These are phyloP conservation scores for Talaromyces sp. DNA, from an alignment of 2,329 filamentous ascomycete genomes.

Conservation along the genomic window DNA sequence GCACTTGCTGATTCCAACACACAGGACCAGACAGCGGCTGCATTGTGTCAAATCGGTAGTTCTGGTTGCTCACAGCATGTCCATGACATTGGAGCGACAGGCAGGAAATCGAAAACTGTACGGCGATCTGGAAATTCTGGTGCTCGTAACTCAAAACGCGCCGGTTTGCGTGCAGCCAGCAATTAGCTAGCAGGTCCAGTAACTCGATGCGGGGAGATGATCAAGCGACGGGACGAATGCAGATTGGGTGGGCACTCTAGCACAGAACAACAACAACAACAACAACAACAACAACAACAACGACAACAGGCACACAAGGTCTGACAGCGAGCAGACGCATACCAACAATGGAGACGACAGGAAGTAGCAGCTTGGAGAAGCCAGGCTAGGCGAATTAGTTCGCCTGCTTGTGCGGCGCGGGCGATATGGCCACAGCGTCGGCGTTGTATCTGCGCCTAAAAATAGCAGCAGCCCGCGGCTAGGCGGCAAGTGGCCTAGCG, in stretches of 20 bases:
- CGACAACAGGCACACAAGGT: not conserved
- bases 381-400: not conserved
- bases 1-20: slow-evolving; percentile 4
- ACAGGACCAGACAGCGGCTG: slow-evolving; percentile 3
- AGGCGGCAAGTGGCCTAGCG: not conserved
- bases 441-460: not conserved
- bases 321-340: not conserved
- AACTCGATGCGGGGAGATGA: not conserved
- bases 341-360: not conserved
- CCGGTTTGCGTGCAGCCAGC: not conserved
- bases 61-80: not conserved
- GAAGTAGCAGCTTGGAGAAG: not conserved
- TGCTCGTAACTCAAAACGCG: not conserved
- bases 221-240: not conserved
- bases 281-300: too few relatives aligned
- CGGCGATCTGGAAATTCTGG: not conserved
- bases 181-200: not conserved
- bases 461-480: not conserved
- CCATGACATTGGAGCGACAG: slow-evolving; percentile 7
- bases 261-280: not conserved
- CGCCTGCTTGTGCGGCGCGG: not conserved
- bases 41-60: slow-evolving; percentile 9
- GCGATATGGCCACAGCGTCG: not conserved
- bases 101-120: not conserved
- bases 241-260: not conserved